Base-by-base conservation (phyloP, 1,284 basidiomycete species). In the Malassezia restricta region DNA sequence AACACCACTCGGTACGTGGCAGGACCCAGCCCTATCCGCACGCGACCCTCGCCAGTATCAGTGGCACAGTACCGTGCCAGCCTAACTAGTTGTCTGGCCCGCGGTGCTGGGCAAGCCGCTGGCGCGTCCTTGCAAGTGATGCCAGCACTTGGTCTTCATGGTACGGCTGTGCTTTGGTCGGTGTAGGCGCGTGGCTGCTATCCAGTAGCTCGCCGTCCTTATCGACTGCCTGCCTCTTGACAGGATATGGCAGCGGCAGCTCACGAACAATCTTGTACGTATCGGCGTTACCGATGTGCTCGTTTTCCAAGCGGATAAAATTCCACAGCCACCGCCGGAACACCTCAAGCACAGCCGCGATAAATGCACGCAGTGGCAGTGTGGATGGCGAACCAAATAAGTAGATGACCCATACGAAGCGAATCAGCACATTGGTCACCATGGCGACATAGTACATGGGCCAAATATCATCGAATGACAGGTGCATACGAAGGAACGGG, bases 241-340 rank as follows among this genome's bases (percentile, higher is more conserved):
- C 58, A 1, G 58, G 54, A 42, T 66, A 66, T 1, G 64, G 64
- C 24, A 66, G 37, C 17, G 64, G 64, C 5, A 66, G 20, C 51
- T 66, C 62, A 40, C 64, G 58, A 31, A 66, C 50, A 38, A 66
- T 62, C 52, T 66, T 66, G 61, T 64, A 66, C 40, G 58, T 59
- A 35, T 66, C 64, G 32, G 62, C 63, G 17, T 66, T 66, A 32
- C 64, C 64, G 28, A 88, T 75, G 54, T 88, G 86, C 74, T 89
- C 86, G 76, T 86, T 88, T 72, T 89, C 87, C 54, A 89, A 74
- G 57, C 86, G 61, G 15, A 65, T 84, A 68, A 92, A 87, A 74
- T 94, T 94, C 90, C 90, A 95, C 62, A 86, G 85, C 75, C 82
- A 83, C 46, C 90, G 79, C 31, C 90, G 77, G 2, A 88, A 66